phyloP scores from a whole-genome alignment of 179 eudicot genomes.

The Monotropa hypopitys region DNA sequence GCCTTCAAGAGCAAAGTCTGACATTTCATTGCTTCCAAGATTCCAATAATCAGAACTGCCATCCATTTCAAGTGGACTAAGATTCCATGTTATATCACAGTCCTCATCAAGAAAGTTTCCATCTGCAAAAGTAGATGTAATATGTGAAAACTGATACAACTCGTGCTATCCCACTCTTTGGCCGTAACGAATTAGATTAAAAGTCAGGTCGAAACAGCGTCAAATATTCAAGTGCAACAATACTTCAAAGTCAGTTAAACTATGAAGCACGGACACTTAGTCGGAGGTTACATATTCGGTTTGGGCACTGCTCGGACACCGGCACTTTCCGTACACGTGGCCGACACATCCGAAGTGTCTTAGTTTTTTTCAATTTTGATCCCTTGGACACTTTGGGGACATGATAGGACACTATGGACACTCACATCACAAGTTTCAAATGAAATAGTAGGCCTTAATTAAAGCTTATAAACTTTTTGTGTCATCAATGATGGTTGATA shows the following conservation, averaged over 20 bases:
- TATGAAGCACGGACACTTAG: neutral
- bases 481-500: neutral
- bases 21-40: conserved; percentile 18
- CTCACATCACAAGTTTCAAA: neutral
- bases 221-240: neutral
- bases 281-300: neutral
- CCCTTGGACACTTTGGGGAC: neutral
- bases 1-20: conserved; percentile 27
- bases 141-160: conserved; percentile 16
- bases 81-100: conserved; percentile 22
- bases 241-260: neutral
- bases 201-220: neutral
- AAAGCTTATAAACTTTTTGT: neutral
- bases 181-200: neutral
- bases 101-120: conserved; percentile 20
- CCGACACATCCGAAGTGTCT: neutral
- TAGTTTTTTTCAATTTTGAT: neutral
- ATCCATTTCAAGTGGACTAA: conserved; percentile 6
- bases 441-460: neutral
- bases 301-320: neutral
- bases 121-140: conserved; percentile 22
- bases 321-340: neutral
- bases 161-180: neutral
- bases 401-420: neutral
- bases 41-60: conserved; percentile 20